phyloP scores from a whole-genome alignment of 2,329 filamentous ascomycete species.

The Alternaria arbusti region DNA sequence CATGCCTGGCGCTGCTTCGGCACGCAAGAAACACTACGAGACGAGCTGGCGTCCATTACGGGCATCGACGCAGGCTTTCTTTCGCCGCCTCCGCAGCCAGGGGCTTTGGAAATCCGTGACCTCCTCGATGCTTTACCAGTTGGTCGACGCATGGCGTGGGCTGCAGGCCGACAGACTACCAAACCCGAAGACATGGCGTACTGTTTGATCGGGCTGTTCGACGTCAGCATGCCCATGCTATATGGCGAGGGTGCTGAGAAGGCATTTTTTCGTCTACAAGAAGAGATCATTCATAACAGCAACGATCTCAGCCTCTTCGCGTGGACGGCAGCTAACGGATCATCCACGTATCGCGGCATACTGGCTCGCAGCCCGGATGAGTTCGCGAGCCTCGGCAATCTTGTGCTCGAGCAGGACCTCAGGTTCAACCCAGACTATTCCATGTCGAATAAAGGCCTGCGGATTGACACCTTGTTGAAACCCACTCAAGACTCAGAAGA shows the following conservation, averaged over 20 bases:
- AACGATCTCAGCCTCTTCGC: neutral
- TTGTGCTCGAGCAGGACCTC: neutral
- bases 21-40: neutral
- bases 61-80: neutral
- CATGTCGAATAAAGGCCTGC: neutral
- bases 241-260: constrained; percentile 34
- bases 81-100: neutral
- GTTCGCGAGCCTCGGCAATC: neutral
- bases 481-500: neutral
- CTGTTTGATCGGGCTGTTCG: constrained; percentile 36
- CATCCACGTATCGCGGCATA: neutral
- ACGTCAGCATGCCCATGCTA: constrained; percentile 30
- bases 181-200: constrained; percentile 36
- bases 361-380: neutral
- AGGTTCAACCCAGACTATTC: neutral
- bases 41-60: neutral
- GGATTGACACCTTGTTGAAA: neutral
- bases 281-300: neutral
- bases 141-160: constrained; percentile 7
- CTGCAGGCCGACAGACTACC: constrained; percentile 7
- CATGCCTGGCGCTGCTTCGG: neutral
- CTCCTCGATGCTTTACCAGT: neutral
- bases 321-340: neutral
- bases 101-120: neutral
- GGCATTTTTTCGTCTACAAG: constrained; percentile 20